A percentile compares a stretch with the other conserved stretches of the same genome.
phyloP scores from a whole-genome alignment of 1,139 yeast species.

The Diutina catenulata region DNA sequence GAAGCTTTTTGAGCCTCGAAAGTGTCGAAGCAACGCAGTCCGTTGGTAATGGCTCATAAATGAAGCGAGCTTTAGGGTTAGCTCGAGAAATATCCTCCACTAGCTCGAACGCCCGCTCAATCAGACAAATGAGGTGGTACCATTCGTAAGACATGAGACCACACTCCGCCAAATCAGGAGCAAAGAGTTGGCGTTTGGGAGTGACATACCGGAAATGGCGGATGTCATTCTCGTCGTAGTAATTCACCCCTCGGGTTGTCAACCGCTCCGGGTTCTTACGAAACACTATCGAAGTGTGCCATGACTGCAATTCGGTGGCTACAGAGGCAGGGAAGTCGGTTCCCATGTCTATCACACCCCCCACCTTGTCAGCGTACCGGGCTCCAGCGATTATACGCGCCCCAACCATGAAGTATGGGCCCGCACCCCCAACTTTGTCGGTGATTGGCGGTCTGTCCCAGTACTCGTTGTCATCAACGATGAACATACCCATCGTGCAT shows the following conservation, averaged over 20 bases:
- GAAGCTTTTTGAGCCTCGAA: constrained; percentile 22
- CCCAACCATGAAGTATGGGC: constrained; percentile 74
- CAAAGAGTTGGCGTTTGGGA: constrained; percentile 53
- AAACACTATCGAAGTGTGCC: constrained; percentile 53
- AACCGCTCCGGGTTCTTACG: constrained; percentile 38
- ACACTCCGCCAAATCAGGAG: constrained; percentile 39
- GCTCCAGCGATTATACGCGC: constrained; percentile 43
- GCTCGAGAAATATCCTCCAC: constrained; percentile 13
- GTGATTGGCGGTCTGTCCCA: constrained; percentile 29
- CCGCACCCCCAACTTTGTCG: constrained; percentile 82
- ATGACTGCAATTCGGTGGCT: constrained; percentile 33
- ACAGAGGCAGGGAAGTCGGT: constrained; percentile 54
- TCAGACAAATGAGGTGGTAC: constrained; percentile 59
- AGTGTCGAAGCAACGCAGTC: constrained; percentile 45
- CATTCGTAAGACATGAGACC: constrained; percentile 30
- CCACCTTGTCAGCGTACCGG: constrained; percentile 23
- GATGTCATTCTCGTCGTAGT: constrained; percentile 52
- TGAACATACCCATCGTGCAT: constrained; percentile 71
- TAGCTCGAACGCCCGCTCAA: constrained; percentile 29
- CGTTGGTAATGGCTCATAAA: constrained; percentile 87
- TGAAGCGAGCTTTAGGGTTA: constrained; percentile 23
- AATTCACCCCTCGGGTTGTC: constrained; percentile 78
- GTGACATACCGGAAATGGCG: constrained; percentile 36
- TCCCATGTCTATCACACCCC: constrained; percentile 75
- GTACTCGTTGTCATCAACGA: constrained; percentile 77